Conservation (phyloP, 2,329 filamentous ascomycete species). For the Fusarium sp. region DNA sequence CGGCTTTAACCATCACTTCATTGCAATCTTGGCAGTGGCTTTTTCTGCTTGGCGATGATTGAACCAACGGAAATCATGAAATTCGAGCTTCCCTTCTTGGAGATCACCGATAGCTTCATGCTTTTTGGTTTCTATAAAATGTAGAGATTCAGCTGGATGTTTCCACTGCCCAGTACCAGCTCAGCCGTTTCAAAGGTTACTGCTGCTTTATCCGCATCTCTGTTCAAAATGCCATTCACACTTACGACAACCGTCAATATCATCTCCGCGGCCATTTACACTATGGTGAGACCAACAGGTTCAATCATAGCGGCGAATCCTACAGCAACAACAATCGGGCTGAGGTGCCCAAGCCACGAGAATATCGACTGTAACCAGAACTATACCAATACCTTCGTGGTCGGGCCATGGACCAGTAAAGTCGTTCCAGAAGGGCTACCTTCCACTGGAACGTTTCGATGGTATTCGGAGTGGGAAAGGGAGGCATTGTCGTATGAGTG, state of each 20-base stretch:
- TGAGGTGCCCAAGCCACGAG: not conserved
- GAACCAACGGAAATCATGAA: not conserved
- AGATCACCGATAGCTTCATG: not conserved
- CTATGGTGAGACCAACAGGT: not conserved
- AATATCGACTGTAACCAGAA: not conserved
- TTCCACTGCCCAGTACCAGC: not conserved
- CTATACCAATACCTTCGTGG: not conserved
- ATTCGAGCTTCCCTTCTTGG: not conserved
- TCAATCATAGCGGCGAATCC: not conserved
- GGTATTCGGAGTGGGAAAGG: not conserved
- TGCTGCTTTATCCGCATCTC: no score
- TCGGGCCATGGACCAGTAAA: slow-evolving; percentile 2
- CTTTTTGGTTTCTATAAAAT: not conserved
- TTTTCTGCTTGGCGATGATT: not conserved
- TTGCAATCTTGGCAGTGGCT: not conserved
- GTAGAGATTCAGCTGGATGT: accelerated
- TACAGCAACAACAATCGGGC: not conserved
- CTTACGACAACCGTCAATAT: not conserved
- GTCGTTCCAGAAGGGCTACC: not conserved
- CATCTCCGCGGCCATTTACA: not conserved
- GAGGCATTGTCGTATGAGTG: not conserved
- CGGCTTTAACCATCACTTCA: not conserved
- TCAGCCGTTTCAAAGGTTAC: not conserved
- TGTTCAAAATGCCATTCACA: not conserved
- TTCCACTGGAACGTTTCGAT: not conserved